phyloP scores from a whole-genome alignment of 129 eudicot species.

The Chrysanthemum lavandulifolium region DNA sequence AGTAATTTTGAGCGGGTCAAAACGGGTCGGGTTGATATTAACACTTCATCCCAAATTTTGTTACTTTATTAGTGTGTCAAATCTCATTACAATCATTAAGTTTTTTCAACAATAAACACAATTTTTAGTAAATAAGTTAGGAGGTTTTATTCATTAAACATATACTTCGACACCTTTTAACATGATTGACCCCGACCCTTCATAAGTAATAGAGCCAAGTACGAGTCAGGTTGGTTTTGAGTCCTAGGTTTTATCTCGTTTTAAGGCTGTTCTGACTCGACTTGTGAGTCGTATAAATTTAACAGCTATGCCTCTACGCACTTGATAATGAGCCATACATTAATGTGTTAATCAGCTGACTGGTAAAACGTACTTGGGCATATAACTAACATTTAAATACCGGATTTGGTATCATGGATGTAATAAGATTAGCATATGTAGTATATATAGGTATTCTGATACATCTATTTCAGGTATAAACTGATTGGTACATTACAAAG shows the following conservation, averaged over 20 bases:
- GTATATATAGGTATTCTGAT: conserved; percentile 25
- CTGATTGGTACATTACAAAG: conserved; percentile 19
- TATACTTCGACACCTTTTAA: not conserved
- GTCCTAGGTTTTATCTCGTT: no score
- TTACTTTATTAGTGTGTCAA: not conserved
- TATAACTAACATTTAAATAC: not conserved
- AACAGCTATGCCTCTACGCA: no score
- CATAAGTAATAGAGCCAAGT: not conserved
- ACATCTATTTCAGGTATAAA: conserved; percentile 30
- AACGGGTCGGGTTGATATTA: not conserved
- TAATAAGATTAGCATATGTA: conserved; percentile 22
- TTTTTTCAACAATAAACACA: not conserved
- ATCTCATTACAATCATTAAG: not conserved
- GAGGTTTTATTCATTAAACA: not conserved
- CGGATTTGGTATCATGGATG: conserved; percentile 5
- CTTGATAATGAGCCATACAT: not conserved
- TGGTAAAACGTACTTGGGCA: conserved; percentile 12
- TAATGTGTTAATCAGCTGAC: not conserved
- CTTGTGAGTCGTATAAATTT: not conserved
- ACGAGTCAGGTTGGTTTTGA: no score
- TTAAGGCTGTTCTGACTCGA: not conserved
- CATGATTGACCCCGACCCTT: not conserved
- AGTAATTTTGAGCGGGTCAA: not conserved
- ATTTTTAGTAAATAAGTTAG: no score
- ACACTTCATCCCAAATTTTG: not conserved